A percentile compares a stretch with the other conserved stretches of the same genome.
These are phyloP conservation scores for Sambucus nigra DNA, from an alignment of 129 eudicot species.

Conservation along the genomic window DNA sequence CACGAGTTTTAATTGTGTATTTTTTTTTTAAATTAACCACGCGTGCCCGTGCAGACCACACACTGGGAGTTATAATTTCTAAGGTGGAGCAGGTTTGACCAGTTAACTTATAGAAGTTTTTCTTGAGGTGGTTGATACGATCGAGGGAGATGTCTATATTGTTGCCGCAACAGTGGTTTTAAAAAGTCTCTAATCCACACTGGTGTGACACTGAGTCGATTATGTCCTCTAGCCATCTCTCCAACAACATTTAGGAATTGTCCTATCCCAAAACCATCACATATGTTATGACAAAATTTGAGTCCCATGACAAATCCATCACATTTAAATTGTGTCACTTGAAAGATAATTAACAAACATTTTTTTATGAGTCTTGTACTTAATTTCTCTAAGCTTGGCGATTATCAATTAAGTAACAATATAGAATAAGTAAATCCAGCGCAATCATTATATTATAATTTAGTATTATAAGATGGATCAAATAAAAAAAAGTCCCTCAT, in stretches of 20 bases:
- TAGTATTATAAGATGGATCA: too few species aligned
- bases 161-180: constrained; percentile 17
- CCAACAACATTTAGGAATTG: constrained; percentile 50
- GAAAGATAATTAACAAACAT: neutral
- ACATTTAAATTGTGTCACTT: constrained; percentile 49
- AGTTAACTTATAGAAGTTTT: constrained; percentile 8
- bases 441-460: too few species aligned
- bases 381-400: too few species aligned
- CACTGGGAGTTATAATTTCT: constrained; percentile 36
- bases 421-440: too few species aligned
- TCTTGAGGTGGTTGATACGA: constrained; percentile 34
- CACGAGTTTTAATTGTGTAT: constrained; percentile 28
- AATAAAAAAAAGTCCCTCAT: too few species aligned
- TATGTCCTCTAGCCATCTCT: constrained; percentile 34
- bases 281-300: constrained; percentile 43
- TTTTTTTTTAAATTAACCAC: constrained; percentile 17
- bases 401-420: too few species aligned
- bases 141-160: constrained; percentile 40
- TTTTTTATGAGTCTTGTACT: too few species aligned
- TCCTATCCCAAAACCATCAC: constrained; percentile 64
- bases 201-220: constrained; percentile 27
- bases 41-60: constrained; percentile 35
- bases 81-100: constrained; percentile 26
- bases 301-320: constrained; percentile 54
- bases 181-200: constrained; percentile 42